Evolutionary conservation across 2,329 filamentous ascomycete genomes (phyloP), one percentile per base, ranked within the genome.

Genomic region (Ophiosphaerella herpotricha): DNA sequence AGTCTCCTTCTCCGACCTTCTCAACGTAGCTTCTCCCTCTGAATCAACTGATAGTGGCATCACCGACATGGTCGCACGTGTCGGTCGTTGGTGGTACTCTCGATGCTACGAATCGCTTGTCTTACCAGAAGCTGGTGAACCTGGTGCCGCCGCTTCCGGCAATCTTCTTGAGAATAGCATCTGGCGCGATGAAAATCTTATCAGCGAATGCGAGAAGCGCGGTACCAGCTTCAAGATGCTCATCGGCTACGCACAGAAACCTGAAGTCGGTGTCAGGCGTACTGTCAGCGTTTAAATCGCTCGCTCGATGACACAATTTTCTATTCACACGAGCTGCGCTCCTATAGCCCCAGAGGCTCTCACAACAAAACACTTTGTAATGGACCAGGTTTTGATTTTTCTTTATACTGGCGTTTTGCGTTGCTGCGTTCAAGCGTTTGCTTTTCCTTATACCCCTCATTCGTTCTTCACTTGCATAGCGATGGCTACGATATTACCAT

Each of bases 1-100:
- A 41, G 55, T 68, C 6, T 73, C 70, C 7, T 73, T 72, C 54
- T 71, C 70, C 33, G 71, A 73, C 26, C 63, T 73, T 18, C 66
- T 73, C 43, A 69, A 67, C 40, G 53, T 54, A 18, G 63, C 64
- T 54, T 58, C 61, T 7, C 62, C 58, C 34, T 71, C 68, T 21
- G 70, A 71, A n/a, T 70, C 68, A 18, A 75, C 88, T 18, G 91
- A 96, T 60, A 90, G 91, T 66, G 87, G 85, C 58, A 96, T 97
- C 67, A 90, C 91, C 12, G 92, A 90, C 67, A 96, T 96, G 81
- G 91, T 97, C 18, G 88, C 91, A 13, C 88, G 86, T 55, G 93
- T 97, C 9, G 93, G 91, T 2, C 83, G 94, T 37, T 97, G 93
- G 91, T 99, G 94, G 94, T 97, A 96, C 74, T 89, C 85, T 8